Evolutionary conservation across 208 protist species (phyloP).

Genomic region (Trichomonas vaginalis): DNA sequence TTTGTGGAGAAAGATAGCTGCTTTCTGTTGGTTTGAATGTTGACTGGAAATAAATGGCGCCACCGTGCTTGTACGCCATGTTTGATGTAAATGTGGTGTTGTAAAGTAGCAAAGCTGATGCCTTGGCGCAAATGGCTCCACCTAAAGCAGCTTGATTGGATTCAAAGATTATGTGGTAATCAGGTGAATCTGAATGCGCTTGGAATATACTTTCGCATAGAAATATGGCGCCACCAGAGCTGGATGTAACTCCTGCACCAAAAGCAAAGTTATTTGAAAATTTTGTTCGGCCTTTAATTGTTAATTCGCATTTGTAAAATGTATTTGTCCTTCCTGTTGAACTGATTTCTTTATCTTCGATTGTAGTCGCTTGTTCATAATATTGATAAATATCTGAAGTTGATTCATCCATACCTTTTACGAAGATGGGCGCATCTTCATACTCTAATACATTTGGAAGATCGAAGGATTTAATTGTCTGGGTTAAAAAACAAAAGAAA

Average conservation of each 20-base stretch:
- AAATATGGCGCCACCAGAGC: neutral
- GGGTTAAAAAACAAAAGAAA: too few species aligned
- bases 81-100: neutral
- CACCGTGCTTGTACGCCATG: neutral
- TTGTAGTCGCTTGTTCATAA: neutral
- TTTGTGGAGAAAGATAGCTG: neutral
- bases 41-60: neutral
- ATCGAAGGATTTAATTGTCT: too few species aligned
- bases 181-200: too few species aligned
- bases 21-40: neutral
- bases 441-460: too few species aligned
- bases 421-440: neutral
- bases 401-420: neutral
- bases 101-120: neutral
- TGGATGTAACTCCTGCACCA: neutral
- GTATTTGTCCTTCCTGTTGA: neutral
- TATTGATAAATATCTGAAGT: neutral
- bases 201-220: neutral
- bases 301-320: neutral
- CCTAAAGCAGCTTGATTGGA: neutral
- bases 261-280: neutral
- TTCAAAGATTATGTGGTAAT: neutral
- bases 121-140: neutral
- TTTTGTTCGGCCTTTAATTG: neutral
- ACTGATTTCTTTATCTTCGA: neutral